A percentile compares a stretch with the other conserved stretches of the same genome.
These are phyloP conservation scores for Penicillium steckii DNA, from an alignment of 495 filamentous ascomycete genomes.

Conservation along the genomic window DNA sequence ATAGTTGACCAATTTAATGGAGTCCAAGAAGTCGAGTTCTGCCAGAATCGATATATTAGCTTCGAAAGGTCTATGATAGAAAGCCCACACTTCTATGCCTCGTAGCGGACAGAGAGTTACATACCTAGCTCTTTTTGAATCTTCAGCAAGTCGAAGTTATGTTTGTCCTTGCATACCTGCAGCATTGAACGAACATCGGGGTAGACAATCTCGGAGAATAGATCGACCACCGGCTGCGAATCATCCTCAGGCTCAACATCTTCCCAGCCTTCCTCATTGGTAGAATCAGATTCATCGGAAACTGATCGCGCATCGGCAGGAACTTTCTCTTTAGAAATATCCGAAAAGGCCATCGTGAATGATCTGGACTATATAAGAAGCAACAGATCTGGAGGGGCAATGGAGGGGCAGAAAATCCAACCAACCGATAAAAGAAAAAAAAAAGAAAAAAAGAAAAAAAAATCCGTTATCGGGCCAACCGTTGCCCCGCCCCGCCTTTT, in stretches of 20 bases:
- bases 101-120: conserved; percentile 20
- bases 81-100: too few species aligned
- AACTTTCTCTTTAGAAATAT: conserved; percentile 23
- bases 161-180: conserved; percentile 65
- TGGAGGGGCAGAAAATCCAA: conserved; percentile 26
- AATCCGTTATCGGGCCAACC: conserved; percentile 23
- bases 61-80: background rate
- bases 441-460: conserved; percentile 25
- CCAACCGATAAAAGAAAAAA: too few species aligned
- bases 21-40: conserved; percentile 80
- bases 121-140: conserved; percentile 62
- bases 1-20: conserved; percentile 84
- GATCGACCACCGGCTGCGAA: conserved; percentile 61
- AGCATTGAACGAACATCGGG: conserved; percentile 65
- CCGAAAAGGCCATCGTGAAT: conserved; percentile 31
- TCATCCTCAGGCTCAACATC: conserved; percentile 73
- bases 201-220: conserved; percentile 69
- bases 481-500: conserved; percentile 44
- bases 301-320: conserved; percentile 31
- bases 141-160: conserved; percentile 71
- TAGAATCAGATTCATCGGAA: conserved; percentile 49
- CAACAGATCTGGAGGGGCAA: conserved; percentile 1
- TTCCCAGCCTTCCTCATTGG: conserved; percentile 74
- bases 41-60: background rate
- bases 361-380: conserved; percentile 1